Evolutionary conservation across 441 rosid genomes (phyloP), one percentile per base, ranked within the genome.

Genomic region (Cnidoscolus chayamansa): DNA sequence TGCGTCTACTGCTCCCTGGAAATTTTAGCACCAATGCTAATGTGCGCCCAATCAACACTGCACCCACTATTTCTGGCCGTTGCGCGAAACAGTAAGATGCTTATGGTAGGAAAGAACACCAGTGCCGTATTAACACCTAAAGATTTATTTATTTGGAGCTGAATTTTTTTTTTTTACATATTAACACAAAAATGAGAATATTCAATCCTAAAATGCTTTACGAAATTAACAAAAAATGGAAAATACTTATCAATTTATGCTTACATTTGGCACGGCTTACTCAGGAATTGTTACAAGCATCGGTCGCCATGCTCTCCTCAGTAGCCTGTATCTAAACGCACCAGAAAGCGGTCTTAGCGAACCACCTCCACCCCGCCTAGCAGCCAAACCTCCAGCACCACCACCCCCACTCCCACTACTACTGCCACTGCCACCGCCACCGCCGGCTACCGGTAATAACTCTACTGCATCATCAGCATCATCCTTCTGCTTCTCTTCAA

Each of bases 301-400:
- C 2, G 97, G 97, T 54, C 97, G 88, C 98, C 97, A 93, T 31
- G 94, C 86, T 84, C 93, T 82, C 76, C 91, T 83, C 72, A 91
- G 73, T 73, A 89, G 77, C 54, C 96, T 82, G 74, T 82, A 85
- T 48, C 98, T 86, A 68, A 91, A 87, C 32, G 87, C 72, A 62
- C 83, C 80, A 65, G 89, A 70, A 10, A 81, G 2, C 25, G 83
- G 82, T 72, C 89, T 76, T 20, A 80, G 68, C 70, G 78, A 78
- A 53, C 79, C 81, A 25, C 71, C 75, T 2, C 69, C 31, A 16
- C 81, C 77, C 56, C 79, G 82, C 71, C 88, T 69, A 53, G 53
- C 68, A 8, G 77, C 37, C 65, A 71, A 68, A 54, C 80, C 76
- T 70, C 66, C 63, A 71, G 32, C 72, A 47, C 79, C 80, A 3